phyloP scores from a whole-genome alignment of 768 basidiomycete genomes.

The Psilocybe cyanescens region DNA sequence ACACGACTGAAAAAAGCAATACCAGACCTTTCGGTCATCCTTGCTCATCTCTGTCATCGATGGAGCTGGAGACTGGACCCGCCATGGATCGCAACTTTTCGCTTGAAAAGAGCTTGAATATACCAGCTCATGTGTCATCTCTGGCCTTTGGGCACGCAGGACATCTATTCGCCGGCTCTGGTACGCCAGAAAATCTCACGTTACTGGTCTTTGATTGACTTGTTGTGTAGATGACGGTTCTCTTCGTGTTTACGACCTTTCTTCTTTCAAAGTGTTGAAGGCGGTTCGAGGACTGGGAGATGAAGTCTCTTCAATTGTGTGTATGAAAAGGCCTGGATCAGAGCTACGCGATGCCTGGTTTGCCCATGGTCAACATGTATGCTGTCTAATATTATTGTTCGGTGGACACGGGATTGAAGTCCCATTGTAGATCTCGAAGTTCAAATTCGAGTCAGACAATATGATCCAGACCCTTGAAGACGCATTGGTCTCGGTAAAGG shows the following conservation, averaged over 20 bases:
- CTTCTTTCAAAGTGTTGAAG: slow-evolving; percentile 61
- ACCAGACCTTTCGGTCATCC: not conserved
- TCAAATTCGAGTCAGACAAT: slow-evolving; percentile 48
- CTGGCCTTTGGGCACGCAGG: slow-evolving; percentile 51
- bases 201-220: not conserved
- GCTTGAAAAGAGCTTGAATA: slow-evolving; percentile 22
- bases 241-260: slow-evolving; percentile 65
- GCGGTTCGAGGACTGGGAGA: slow-evolving; percentile 59
- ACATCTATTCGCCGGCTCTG: slow-evolving; percentile 64
- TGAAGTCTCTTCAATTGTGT: slow-evolving; percentile 68
- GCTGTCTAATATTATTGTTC: slow-evolving; percentile 14
- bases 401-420: not conserved
- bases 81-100: slow-evolving; percentile 14
- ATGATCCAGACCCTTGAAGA: slow-evolving; percentile 60
- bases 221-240: slow-evolving; percentile 64
- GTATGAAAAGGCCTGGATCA: slow-evolving; percentile 42
- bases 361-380: slow-evolving; percentile 63
- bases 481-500: slow-evolving; percentile 44
- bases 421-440: slow-evolving; percentile 41
- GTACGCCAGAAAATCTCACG: slow-evolving; percentile 34
- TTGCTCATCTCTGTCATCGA: not conserved
- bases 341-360: slow-evolving; percentile 62
- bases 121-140: slow-evolving; percentile 46
- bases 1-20: no score
- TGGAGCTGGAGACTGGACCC: slow-evolving; percentile 2